Evolutionary conservation across 495 filamentous ascomycete species (phyloP).

Genomic region (Umbilicaria muhlenbergii): DNA sequence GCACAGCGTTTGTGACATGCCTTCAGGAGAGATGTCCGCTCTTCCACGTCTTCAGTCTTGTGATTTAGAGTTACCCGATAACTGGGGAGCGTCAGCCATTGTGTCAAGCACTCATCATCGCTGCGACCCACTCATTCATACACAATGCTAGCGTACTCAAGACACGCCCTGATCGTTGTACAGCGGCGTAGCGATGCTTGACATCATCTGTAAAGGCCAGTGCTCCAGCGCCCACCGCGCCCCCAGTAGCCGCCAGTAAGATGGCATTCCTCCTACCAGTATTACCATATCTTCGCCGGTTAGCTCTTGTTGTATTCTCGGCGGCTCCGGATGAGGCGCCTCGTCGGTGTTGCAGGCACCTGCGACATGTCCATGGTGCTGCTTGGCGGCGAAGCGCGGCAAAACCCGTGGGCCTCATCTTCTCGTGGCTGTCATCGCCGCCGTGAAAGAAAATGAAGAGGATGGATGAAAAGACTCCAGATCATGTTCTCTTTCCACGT

Average conservation of each 20-base stretch:
- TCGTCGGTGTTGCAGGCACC: slow-evolving; percentile 1
- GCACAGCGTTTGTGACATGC: slow-evolving; percentile 91
- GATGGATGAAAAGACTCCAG: too few relatives aligned
- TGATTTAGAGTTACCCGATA: slow-evolving; percentile 69
- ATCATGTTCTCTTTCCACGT: too few relatives aligned
- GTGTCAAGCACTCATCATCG: neutral
- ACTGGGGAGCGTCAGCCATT: slow-evolving; percentile 26
- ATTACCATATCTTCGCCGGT: too few relatives aligned
- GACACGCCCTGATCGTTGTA: slow-evolving; percentile 67
- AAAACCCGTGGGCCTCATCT: neutral
- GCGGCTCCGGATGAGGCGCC: too few relatives aligned
- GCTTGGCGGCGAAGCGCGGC: neutral
- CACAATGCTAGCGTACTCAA: slow-evolving; percentile 56
- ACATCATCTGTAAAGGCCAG: slow-evolving; percentile 55
- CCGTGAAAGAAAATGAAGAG: too few relatives aligned
- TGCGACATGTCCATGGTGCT: slow-evolving; percentile 2
- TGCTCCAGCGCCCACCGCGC: slow-evolving; percentile 37
- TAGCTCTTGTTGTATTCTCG: too few relatives aligned
- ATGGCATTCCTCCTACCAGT: slow-evolving; percentile 19
- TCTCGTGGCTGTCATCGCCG: neutral
- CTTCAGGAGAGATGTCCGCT: slow-evolving; percentile 50
- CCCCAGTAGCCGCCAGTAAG: slow-evolving; percentile 34
- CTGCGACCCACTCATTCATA: slow-evolving; percentile 68
- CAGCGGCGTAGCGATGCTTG: slow-evolving; percentile 57
- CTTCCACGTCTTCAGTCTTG: slow-evolving; percentile 38